Evolutionary conservation across 176 grass and related monocot species (phyloP).

Genomic region (Paspalum vaginatum): DNA sequence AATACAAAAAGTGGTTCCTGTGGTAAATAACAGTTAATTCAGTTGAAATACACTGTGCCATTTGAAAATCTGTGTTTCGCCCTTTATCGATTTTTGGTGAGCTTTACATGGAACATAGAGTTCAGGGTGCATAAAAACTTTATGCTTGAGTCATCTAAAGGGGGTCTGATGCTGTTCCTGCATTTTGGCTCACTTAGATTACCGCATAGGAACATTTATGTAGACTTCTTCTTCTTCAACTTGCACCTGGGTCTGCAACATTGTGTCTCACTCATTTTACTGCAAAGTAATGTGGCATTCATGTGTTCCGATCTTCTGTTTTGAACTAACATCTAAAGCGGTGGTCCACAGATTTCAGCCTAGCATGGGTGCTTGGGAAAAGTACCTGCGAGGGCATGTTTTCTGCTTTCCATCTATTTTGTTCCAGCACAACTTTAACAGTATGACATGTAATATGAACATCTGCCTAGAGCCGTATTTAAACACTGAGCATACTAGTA

Average conservation of each 20-base stretch:
- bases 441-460: not conserved
- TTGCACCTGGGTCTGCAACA: no score
- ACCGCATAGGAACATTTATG: not conserved
- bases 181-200: not conserved
- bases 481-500: no score
- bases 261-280: no score
- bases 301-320: not conserved
- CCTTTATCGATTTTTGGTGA: not conserved
- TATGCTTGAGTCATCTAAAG: not conserved
- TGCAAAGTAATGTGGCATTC: no score
- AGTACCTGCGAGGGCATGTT: not conserved
- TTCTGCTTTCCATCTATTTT: not conserved
- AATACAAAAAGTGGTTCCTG: not conserved
- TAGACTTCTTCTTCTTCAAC: not conserved
- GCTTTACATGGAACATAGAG: not conserved
- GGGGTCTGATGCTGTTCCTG: not conserved
- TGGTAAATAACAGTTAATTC: not conserved
- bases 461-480: no score
- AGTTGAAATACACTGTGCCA: not conserved
- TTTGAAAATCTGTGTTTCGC: not conserved
- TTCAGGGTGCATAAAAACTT: not conserved
- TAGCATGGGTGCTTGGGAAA: not conserved
- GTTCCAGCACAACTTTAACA: not conserved
- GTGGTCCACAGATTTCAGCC: no score
- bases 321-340: not conserved